phyloP scores from a whole-genome alignment of 805 yeast genomes.

The Candida patagonica region DNA sequence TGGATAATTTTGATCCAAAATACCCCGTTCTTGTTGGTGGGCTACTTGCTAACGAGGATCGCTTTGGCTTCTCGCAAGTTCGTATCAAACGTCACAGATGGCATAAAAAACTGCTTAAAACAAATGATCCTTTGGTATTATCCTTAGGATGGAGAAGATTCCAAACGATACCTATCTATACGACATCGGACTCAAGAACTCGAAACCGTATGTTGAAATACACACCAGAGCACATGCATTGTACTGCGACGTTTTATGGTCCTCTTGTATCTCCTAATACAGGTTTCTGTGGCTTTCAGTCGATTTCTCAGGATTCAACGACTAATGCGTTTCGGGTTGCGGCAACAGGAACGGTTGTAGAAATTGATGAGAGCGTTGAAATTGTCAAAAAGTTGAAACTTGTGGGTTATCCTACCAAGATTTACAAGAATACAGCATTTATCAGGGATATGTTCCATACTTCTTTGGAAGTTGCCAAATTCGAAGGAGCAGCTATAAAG shows the following conservation, averaged over 20 bases:
- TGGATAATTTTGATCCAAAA: conserved; percentile 75
- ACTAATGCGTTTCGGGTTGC: conserved; percentile 89
- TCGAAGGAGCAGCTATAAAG: conserved; percentile 94
- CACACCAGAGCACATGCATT: conserved; percentile 96
- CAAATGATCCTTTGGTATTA: conserved; percentile 89
- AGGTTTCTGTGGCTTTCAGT: conserved; percentile 90
- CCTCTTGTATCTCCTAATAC: conserved; percentile 97
- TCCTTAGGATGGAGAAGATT: conserved; percentile 98
- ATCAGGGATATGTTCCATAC: conserved; percentile 93
- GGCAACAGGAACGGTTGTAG: conserved; percentile 94
- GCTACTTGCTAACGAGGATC: conserved; percentile 75
- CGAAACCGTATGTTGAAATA: conserved; percentile 96
- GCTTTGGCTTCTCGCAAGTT: conserved; percentile 88
- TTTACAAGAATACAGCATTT: conserved; percentile 93
- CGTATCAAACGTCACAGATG: conserved; percentile 97
- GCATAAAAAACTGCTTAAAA: conserved; percentile 92
- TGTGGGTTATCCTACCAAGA: conserved; percentile 90
- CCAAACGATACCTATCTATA: conserved; percentile 91
- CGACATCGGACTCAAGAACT: conserved; percentile 95
- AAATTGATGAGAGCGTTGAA: conserved; percentile 78
- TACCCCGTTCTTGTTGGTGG: conserved; percentile 90
- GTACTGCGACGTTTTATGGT: conserved; percentile 93
- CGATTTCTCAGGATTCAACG: conserved; percentile 73
- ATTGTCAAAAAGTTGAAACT: conserved; percentile 92
- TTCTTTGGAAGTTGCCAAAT: conserved; percentile 89